phyloP scores from a whole-genome alignment of 2,329 filamentous ascomycete species.

The Colletotrichum chrysophilum region DNA sequence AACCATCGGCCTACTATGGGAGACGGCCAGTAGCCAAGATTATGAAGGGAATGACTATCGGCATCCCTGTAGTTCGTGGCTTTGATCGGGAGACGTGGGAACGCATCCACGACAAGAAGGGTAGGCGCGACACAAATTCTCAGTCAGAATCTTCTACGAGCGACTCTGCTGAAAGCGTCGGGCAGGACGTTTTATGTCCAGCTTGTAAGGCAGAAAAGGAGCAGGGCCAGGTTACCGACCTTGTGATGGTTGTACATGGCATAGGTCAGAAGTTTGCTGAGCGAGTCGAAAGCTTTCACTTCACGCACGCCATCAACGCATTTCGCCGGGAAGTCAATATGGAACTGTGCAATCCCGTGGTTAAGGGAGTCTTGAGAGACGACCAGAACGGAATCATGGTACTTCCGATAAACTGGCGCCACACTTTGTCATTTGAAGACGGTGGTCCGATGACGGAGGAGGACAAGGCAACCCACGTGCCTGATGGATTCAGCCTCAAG shows the following conservation, averaged over 20 bases:
- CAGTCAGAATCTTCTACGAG: constrained; percentile 24
- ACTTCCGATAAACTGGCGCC: constrained; percentile 91
- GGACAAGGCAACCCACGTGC: constrained; percentile 56
- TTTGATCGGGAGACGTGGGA: constrained; percentile 84
- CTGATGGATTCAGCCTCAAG: constrained; percentile 70
- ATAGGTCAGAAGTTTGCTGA: constrained; percentile 97
- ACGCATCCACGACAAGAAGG: constrained; percentile 63
- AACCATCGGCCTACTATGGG: constrained; percentile 85
- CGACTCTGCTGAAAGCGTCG: constrained; percentile 15
- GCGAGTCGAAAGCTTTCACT: constrained; percentile 93
- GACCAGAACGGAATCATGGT: constrained; percentile 93
- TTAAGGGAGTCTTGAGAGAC: constrained; percentile 77
- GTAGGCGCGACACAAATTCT: constrained; percentile 32
- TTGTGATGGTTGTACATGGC: constrained; percentile 90
- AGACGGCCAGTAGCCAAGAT: constrained; percentile 84
- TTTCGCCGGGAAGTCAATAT: constrained; percentile 87
- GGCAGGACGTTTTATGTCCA: constrained; percentile 44
- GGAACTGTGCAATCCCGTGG: constrained; percentile 75
- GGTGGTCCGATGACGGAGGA: constrained; percentile 65
- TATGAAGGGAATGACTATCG: constrained; percentile 80
- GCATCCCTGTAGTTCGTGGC: constrained; percentile 86
- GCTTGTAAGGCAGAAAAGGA: constrained; percentile 69
- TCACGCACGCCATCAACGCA: constrained; percentile 93
- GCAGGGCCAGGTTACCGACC: constrained; percentile 77
- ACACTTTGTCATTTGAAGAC: constrained; percentile 86